phyloP scores from a whole-genome alignment of 1,284 basidiomycete species.

The Marasmius fiardii region DNA sequence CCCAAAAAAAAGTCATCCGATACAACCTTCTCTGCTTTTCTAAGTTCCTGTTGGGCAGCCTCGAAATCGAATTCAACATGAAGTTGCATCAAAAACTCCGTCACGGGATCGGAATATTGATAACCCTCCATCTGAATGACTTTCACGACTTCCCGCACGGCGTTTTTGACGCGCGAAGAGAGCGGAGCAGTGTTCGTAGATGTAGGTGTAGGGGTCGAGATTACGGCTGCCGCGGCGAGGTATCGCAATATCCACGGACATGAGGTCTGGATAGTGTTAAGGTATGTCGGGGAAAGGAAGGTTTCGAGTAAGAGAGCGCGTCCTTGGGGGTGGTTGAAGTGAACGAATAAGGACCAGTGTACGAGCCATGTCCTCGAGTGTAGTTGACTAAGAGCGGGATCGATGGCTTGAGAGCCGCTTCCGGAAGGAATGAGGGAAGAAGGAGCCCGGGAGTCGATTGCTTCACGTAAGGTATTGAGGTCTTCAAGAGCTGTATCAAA shows the following conservation, averaged over 20 bases:
- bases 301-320: constrained; percentile 94
- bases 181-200: constrained; percentile 34
- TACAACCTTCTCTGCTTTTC: constrained; percentile 76
- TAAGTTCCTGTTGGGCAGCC: constrained; percentile 71
- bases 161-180: constrained; percentile 76
- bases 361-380: constrained; percentile 97
- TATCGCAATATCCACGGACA: constrained; percentile 96
- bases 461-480: constrained; percentile 89
- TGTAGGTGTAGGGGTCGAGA: constrained; percentile 57
- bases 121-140: constrained; percentile 93
- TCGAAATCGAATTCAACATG: constrained; percentile 94
- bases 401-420: constrained; percentile 40
- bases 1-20: constrained; percentile 93
- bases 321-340: constrained; percentile 94
- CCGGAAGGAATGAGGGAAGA: constrained; percentile 45
- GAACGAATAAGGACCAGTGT: constrained; percentile 98
- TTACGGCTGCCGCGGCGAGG: constrained; percentile 88
- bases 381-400: constrained; percentile 72
- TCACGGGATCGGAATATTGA: constrained; percentile 93
- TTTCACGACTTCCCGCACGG: constrained; percentile 85
- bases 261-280: constrained; percentile 97
- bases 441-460: constrained; percentile 78
- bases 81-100: constrained; percentile 89
- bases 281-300: constrained; percentile 93
- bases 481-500: constrained; percentile 95